Evolutionary conservation across 805 yeast species (phyloP).

Genomic region (Candida morakotiae): DNA sequence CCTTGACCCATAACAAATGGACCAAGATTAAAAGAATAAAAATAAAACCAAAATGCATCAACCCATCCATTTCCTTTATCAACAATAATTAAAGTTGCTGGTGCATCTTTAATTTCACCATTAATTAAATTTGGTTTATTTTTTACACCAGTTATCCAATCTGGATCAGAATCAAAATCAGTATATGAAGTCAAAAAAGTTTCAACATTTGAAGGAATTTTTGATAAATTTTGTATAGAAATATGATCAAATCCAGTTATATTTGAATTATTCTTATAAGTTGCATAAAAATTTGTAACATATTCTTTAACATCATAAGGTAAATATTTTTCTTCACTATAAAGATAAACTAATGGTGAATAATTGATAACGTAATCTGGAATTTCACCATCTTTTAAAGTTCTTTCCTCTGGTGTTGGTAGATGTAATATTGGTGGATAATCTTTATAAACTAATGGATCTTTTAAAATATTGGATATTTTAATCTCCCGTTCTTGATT

Average conservation of each 20-base stretch:
- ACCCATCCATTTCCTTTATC: constrained; percentile 95
- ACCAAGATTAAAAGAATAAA: constrained; percentile 89
- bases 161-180: constrained; percentile 70
- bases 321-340: constrained; percentile 81
- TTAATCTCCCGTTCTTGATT: constrained; percentile 8
- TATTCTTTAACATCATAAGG: constrained; percentile 77
- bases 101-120: constrained; percentile 72
- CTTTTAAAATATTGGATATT: constrained; percentile 7
- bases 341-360: constrained; percentile 78
- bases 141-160: constrained; percentile 75
- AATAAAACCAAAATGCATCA: constrained; percentile 95
- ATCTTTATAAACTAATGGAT: constrained; percentile 12
- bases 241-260: constrained; percentile 31
- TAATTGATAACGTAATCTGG: constrained; percentile 61
- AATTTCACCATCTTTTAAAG: constrained; percentile 49
- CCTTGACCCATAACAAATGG: constrained; percentile 98
- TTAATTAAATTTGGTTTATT: constrained; percentile 67
- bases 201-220: constrained; percentile 19
- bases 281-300: constrained; percentile 62
- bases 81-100: constrained; percentile 75
- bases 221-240: constrained; percentile 29
- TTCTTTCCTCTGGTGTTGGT: constrained; percentile 30
- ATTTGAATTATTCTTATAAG: constrained; percentile 45
- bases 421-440: constrained; percentile 35
- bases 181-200: constrained; percentile 61